Evolutionary conservation across 2,329 filamentous ascomycete species (phyloP), one percentile per base, ranked within the genome.

Genomic region (Aspergillus fijiensis): DNA sequence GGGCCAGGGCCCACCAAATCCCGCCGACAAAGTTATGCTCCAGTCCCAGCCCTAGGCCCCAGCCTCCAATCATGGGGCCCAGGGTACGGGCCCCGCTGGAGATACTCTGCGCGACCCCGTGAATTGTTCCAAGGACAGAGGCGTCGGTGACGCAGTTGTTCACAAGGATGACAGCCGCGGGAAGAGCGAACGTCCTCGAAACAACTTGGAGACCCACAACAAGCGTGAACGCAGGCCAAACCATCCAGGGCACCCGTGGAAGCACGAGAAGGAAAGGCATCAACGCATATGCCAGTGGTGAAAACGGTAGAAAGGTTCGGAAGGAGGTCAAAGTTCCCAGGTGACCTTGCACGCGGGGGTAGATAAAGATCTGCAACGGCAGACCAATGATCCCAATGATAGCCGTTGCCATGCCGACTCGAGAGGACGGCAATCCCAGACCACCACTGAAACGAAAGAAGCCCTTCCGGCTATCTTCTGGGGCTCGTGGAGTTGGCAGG

Each of bases 321-420:
- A 88, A 92, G 49, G 86, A 87, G 5, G 80, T 79, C 55, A 92
- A 76, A 1, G 89, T 89, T 35, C 90, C 91, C 1, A 91, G 82
- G 2, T 83, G 83, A 2, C 81, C 78, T 51, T 90, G 90, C 19
- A 92, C 77, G 31, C 77, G 76, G 1, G 90, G 90, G 70, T 93
- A 94, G 10, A 91, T 76, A 53, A 89, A 80, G 23, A 91, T 82
- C 71, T 91, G 89, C 50, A 95, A 79, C 0, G 81, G 77, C 42
- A 95, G 88, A n/a, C 91, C 91, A 49, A 94, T 86, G 52, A 85
- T 76, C 9, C 91, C 91, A 16, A 95, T 83, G 55, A 90, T 87
- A 2, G 90, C 87, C 79, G 93, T 92, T 4, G 89, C 89, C 49
- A 90, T 77, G n/a, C 91, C 91, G 33, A 95, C 89, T 2, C 85